Evolutionary conservation across 2,329 filamentous ascomycete genomes (phyloP).

Genomic region (Pyricularia grisea): DNA sequence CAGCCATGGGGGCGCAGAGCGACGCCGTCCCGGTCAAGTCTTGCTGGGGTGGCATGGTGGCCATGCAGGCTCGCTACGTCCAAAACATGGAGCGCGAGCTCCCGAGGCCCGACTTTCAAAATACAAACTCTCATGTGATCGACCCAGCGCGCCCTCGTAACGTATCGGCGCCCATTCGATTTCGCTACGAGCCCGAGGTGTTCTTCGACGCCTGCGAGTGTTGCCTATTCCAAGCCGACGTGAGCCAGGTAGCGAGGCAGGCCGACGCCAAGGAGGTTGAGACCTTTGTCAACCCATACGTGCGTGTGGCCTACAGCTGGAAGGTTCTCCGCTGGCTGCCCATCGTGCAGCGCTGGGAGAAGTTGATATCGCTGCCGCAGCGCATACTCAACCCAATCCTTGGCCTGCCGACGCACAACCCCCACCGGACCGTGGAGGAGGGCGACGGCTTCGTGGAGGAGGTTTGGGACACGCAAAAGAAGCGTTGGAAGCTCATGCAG

Average conservation of each 20-base stretch:
- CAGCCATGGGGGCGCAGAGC: slow-evolving; percentile 50
- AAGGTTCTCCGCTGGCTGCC: slow-evolving; percentile 48
- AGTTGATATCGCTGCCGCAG: slow-evolving; percentile 52
- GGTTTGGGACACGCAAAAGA: slow-evolving; percentile 31
- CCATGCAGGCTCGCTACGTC: slow-evolving; percentile 52
- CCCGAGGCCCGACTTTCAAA: slow-evolving; percentile 22
- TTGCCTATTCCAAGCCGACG: slow-evolving; percentile 45
- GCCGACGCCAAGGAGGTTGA: slow-evolving; percentile 9
- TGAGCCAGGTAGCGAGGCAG: slow-evolving; percentile 26
- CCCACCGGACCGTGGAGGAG: slow-evolving; percentile 47
- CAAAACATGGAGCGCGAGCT: slow-evolving; percentile 28
- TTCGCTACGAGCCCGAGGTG: slow-evolving; percentile 47
- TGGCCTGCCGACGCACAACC: slow-evolving; percentile 49
- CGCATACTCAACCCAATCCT: slow-evolving; percentile 45
- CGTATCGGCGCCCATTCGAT: slow-evolving; percentile 34
- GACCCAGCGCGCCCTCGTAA: slow-evolving; percentile 21
- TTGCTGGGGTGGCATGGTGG: slow-evolving; percentile 72
- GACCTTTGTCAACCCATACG: slow-evolving; percentile 61
- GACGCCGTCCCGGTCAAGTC: slow-evolving; percentile 61
- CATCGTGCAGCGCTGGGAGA: slow-evolving; percentile 54
- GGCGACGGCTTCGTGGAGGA: slow-evolving; percentile 44
- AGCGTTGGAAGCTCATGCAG: slow-evolving; percentile 29
- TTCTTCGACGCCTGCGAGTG: slow-evolving; percentile 59
- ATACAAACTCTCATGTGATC: slow-evolving; percentile 23
- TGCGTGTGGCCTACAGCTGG: slow-evolving; percentile 59